Evolutionary conservation across 164 flowering plant species (phyloP), one percentile per base, ranked within the genome.

Genomic region (Annona squamosa): DNA sequence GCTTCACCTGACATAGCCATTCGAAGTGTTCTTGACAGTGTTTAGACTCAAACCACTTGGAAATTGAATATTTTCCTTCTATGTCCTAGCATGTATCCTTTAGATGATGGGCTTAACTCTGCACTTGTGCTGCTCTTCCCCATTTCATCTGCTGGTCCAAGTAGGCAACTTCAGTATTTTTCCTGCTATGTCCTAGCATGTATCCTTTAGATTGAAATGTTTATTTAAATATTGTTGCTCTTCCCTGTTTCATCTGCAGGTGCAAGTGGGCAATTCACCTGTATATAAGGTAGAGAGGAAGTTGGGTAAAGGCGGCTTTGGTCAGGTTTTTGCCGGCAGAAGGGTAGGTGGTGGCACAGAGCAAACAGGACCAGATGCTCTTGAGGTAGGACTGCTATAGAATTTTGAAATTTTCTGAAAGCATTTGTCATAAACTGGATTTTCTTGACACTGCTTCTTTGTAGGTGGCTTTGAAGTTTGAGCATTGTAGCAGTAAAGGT

Each of bases 251-350:
- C 10, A 44, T 67, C 45, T 85, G 78, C 84, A 93, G 98, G 94
- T 93, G 59, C 94, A 91, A 81, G 92, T 93, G 63, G 91, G 91
- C 65, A 86, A 81, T 73, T 93, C 96, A 74, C 98, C 98, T 80
- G 72, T 81, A 48, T 93, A 90, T 75, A 91, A 87, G 77, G 74
- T 84, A 67, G 92, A 93, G 79, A 86, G 88, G 82, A 93, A 91
- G 78, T 79, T 93, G 79, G 98, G 98, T 17, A 93, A 93, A 79
- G 98, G 98, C 74, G 98, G 98, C 59, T 93, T 93, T 86, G 98
- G 98, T 61, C 98, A 93, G 86, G 98, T 91, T 61, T 93, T 87
- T 82, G 97, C 91, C 74, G 97, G 98, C 59, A 81, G 89, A 77
- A 83, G 93, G 79, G 75, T 83, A 10, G 79, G 70, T 77, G 97